Evolutionary conservation across 306 rosid genomes (phyloP).

Genomic region (Crotalaria pallida): DNA sequence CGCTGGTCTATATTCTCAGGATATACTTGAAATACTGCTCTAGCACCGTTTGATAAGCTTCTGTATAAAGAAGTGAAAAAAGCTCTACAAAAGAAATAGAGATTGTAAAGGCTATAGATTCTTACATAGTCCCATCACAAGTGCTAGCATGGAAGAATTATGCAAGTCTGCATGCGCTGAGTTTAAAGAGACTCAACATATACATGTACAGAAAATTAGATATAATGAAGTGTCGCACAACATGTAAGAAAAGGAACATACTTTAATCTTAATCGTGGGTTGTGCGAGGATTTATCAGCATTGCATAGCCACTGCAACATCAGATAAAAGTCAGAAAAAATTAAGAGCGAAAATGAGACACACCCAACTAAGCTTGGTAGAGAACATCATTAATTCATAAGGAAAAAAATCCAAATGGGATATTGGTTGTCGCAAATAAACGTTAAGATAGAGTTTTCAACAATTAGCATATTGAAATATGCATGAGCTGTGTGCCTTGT

Average conservation of each 20-base stretch:
- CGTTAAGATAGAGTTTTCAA: not conserved
- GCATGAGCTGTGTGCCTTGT: not conserved
- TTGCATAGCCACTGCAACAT: conserved; percentile 90
- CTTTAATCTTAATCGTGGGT: conserved; percentile 82
- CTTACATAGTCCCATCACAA: too few relatives aligned
- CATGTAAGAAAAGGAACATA: conserved; percentile 34
- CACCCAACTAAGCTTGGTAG: not conserved
- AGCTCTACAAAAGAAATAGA: conserved; percentile 45
- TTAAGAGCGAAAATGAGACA: conserved; percentile 2
- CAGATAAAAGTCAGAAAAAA: conserved; percentile 4
- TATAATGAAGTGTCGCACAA: not conserved
- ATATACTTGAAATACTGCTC: conserved; percentile 85
- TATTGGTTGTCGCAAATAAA: not conserved
- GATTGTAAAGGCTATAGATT: not conserved
- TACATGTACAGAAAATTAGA: not conserved
- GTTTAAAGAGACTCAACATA: conserved; percentile 1
- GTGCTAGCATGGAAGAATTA: not conserved
- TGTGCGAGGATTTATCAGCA: conserved; percentile 88
- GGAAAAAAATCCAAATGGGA: not conserved
- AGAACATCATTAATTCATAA: not conserved
- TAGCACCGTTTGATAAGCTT: conserved; percentile 79
- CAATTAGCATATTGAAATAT: not conserved
- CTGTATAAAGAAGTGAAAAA: conserved; percentile 83
- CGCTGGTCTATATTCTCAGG: conserved; percentile 74
- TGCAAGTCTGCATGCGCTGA: not conserved